Conservation (phyloP, 2,329 filamentous ascomycete species). For the Scytalidium sp. region DNA sequence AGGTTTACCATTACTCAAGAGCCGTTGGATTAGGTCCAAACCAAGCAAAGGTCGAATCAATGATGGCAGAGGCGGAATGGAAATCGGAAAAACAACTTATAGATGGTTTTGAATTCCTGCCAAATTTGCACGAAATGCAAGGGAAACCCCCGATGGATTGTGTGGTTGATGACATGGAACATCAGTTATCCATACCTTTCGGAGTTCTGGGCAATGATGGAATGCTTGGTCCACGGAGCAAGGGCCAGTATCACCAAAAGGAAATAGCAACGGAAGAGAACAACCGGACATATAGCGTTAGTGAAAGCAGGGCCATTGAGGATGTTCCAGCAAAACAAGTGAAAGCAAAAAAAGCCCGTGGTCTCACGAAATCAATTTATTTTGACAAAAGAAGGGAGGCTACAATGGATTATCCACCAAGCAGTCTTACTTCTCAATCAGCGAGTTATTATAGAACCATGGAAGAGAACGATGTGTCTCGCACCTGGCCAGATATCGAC, state of each 20-base stretch:
- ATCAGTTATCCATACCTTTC: neutral
- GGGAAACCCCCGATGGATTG: neutral
- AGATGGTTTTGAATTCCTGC: neutral
- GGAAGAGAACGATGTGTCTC: too few relatives aligned
- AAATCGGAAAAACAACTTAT: slow-evolving; percentile 6
- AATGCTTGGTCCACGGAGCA: too few relatives aligned
- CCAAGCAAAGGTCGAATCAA: slow-evolving; percentile 7
- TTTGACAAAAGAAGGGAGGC: neutral
- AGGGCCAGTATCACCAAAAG: too few relatives aligned
- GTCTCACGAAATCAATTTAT: neutral
- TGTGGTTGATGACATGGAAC: neutral
- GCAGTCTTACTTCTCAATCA: too few relatives aligned
- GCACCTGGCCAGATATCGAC: neutral
- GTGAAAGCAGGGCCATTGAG: neutral
- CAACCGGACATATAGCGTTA: too few relatives aligned
- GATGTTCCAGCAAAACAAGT: neutral
- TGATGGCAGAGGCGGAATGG: slow-evolving; percentile 7
- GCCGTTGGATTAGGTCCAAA: slow-evolving; percentile 7
- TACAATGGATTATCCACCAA: neutral
- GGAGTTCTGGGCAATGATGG: neutral
- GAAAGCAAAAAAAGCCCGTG: neutral
- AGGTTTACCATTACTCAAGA: slow-evolving; percentile 11
- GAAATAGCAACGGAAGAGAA: too few relatives aligned
- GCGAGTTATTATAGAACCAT: too few relatives aligned
- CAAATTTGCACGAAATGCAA: neutral